A percentile compares a stretch with the other conserved stretches of the same genome.
phyloP scores from a whole-genome alignment of 768 basidiomycete genomes.

The Suillus lakei region DNA sequence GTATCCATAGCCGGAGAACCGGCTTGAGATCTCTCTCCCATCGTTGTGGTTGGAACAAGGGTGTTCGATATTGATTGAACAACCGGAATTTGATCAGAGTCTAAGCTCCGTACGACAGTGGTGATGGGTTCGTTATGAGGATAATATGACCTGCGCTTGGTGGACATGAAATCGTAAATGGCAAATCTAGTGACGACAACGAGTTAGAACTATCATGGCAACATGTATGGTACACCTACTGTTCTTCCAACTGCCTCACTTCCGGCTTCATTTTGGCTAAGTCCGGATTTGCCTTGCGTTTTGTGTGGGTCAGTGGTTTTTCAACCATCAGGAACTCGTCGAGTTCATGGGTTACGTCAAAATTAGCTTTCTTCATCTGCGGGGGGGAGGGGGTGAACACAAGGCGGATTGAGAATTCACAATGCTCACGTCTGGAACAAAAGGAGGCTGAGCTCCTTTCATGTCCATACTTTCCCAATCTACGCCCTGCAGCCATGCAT shows the following conservation, averaged over 20 bases:
- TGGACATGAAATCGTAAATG: constrained; percentile 80
- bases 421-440: constrained; percentile 87
- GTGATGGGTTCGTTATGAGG: constrained; percentile 75
- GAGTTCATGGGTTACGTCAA: constrained; percentile 95
- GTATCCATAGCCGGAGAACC: constrained; percentile 42
- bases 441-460: constrained; percentile 78
- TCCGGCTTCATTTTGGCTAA: constrained; percentile 90
- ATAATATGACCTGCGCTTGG: constrained; percentile 83
- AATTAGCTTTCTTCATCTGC: constrained; percentile 96
- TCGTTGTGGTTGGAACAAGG: constrained; percentile 47
- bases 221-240: constrained; percentile 51
- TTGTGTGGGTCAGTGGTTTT: constrained; percentile 94
- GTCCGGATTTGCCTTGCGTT: constrained; percentile 87
- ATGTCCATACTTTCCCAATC: constrained; percentile 81
- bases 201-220: not conserved
- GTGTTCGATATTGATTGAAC: constrained; percentile 45
- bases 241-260: constrained; percentile 90
- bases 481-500: constrained; percentile 84
- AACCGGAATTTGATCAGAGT: constrained; percentile 32
- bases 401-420: not conserved
- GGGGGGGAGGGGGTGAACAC: not conserved
- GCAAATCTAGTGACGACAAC: constrained; percentile 66
- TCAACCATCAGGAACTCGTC: constrained; percentile 98
- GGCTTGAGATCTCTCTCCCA: constrained; percentile 46
- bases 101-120: constrained; percentile 33